phyloP scores from a whole-genome alignment of 164 flowering plant species.

The Hamamelis virginiana region DNA sequence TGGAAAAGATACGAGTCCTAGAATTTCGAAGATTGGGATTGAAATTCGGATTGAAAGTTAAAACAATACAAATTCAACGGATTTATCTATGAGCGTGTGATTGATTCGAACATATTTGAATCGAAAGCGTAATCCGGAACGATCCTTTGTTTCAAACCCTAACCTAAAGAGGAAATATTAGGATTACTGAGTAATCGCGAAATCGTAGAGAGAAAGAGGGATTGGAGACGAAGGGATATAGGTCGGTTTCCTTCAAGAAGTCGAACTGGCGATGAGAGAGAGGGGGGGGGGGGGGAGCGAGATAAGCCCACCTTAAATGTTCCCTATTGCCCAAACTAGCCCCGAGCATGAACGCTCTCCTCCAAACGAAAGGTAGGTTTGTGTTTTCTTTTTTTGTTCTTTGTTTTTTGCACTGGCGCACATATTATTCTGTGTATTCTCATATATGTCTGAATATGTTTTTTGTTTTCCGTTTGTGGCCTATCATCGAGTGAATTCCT shows the following conservation, averaged over 20 bases:
- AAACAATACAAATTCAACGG: not conserved
- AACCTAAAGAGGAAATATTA: not conserved
- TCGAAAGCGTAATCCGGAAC: not conserved
- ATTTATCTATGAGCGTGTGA: not conserved
- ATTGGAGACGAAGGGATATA: not conserved
- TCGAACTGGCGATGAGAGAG: not conserved
- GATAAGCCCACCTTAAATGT: too few relatives aligned
- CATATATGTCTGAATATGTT: too few relatives aligned
- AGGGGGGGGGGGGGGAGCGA: not conserved
- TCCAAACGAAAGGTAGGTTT: too few relatives aligned
- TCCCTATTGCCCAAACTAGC: too few relatives aligned
- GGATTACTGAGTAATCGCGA: not conserved
- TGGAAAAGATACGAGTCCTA: constrained; percentile 9
- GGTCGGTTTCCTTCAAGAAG: not conserved
- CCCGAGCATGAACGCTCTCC: too few relatives aligned
- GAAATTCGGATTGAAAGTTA: not conserved
- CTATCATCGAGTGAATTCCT: too few relatives aligned
- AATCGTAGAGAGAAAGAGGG: not conserved
- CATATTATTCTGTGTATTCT: too few relatives aligned
- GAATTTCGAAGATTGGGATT: not conserved
- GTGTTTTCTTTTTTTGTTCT: too few relatives aligned
- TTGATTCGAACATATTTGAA: not conserved
- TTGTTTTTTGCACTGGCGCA: too few relatives aligned
- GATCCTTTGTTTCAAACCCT: not conserved
- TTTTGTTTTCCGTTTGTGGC: too few relatives aligned